Base-by-base conservation (phyloP, 2,329 filamentous ascomycete genomes). In the Tothia fuscella region DNA sequence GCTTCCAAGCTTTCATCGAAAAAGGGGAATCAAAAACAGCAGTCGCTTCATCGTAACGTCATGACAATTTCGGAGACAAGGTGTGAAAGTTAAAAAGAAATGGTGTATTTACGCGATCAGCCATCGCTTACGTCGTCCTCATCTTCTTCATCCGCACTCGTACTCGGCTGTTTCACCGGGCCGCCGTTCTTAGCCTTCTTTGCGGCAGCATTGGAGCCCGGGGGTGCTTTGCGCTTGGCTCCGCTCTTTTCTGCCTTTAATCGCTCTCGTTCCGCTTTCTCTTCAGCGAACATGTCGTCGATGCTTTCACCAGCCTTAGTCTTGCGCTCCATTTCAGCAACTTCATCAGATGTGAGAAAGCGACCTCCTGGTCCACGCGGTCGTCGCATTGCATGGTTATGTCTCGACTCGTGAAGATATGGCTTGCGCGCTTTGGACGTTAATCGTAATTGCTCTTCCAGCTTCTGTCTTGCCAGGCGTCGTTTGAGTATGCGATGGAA, bases 401-500 rank as follows among this genome's bases (percentile, higher is more conserved):
- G 91, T 55, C 91, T 76, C 20, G 89, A 96, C 59, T 98, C 91
- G 64, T 98, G 91, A 24, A 98, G 72, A 55, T 98, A 98, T 3
- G 91, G 91, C 64, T 95, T 96, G 26, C 91, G 78, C 20, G 89
- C 89, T 64, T 98, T 98, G 7, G 82, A 93, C 0, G 91, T 96
- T 44, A 96, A 67, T 31, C 91, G 78, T 32, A 98, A 65, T 42
- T 88, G 84, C 60, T 98, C 91, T 60, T 98, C 91, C 13, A 98
- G 70, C 58, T 85, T 86, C 61, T 96, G 91, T 25, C 91, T 76
- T 5, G 91, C 91, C 48, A 96, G 86, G 45, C 91, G 77, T 44
- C 91, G 76, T 69, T 98, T 96, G 42, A 98, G 65, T 37, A 98
- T 98, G 20, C 91, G 82, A 58, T 98, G 91, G 52, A 98, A 98